Base-by-base conservation (phyloP, 108 stramenopile species). In the Parietichytrium sp. region DNA sequence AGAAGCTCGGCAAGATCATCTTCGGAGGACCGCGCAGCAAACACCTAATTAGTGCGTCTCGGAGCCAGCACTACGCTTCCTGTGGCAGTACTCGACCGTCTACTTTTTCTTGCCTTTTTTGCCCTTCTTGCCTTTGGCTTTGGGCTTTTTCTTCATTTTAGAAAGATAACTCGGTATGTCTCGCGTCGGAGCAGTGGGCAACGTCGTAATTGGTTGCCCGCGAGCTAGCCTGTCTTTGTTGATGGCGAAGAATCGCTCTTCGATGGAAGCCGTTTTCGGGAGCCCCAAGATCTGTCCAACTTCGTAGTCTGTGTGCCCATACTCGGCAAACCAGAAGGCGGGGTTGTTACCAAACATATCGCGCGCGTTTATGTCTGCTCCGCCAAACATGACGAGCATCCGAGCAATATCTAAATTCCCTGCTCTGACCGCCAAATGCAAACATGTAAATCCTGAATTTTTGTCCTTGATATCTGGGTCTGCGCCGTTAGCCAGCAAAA, bases 271-370 rank as follows among this genome's bases (percentile, higher is more conserved):
- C 23, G 38, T 18, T 20, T 72, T 72, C 8, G 20, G 6, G 13
- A 42, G 61, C 7, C 61, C 61, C 6, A 72, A 25, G n/a, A 72
- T 13, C 29, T 72, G 38, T 33, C 33, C 61, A 6, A 25, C 23
- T n/a, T 72, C 15, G n/a, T n/a, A n/a, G n/a, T n/a, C n/a, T n/a
- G n/a, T n/a, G n/a, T n/a, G n/a, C n/a, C n/a, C n/a, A 7, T 45
- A 42, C 33, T 72, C 61, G 1, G 36, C 45, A n/a, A 72, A 42
- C 61, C 61, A 72, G 20, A 72, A 72, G 20, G 61, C 61, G 18
- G 61, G 61, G 3, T 72, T 72, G 61, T 72, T 72, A 25, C 61
- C 61, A 72, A 72, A 72, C 15, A 18, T 10, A n/a, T 72, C 61
- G 13, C 61, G 33, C 33, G 61, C 61, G 16, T 45, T 10, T 8